These are phyloP conservation scores for Austroboletus eburneus DNA, from an alignment of 768 basidiomycete species.

Conservation along the genomic window DNA sequence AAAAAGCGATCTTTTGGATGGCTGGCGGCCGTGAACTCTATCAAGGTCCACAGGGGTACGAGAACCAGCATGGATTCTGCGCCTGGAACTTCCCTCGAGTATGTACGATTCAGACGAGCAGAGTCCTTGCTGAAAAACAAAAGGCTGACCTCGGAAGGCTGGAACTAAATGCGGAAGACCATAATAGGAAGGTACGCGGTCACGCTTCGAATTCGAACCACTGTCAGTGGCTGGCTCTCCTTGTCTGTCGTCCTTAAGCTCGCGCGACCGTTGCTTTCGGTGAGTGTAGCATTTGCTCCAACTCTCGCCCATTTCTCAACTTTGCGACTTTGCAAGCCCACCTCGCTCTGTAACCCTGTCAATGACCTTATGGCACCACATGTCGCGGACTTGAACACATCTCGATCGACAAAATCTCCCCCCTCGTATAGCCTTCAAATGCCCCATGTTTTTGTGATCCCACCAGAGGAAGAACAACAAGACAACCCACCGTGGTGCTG, in stretches of 20 bases:
- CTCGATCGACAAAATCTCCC: conserved; percentile 14
- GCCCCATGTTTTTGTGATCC: conserved; percentile 53
- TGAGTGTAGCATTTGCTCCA: conserved; percentile 5
- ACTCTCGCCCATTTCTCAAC: neutral
- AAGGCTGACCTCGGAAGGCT: no score
- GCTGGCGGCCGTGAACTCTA: conserved; percentile 69
- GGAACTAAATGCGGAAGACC: no score
- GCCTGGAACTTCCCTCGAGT: no score
- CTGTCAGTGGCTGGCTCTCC: conserved; percentile 15
- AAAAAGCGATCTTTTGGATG: no score
- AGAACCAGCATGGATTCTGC: no score
- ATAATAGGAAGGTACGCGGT: conserved; percentile 23
- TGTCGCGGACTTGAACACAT: conserved; percentile 9
- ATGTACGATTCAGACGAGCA: no score
- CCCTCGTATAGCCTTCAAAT: conserved; percentile 19
- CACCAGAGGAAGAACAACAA: conserved; percentile 53
- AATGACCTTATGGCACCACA: conserved; percentile 9
- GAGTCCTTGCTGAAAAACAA: no score
- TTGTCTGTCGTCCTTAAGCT: neutral
- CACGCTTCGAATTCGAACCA: no score
- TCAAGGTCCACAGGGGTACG: no score
- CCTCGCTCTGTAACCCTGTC: neutral
- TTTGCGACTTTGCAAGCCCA: neutral
- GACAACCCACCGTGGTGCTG: conserved; percentile 51
- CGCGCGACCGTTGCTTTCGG: conserved; percentile 6